Evolutionary conservation across 2,329 filamentous ascomycete species (phyloP), one percentile per base, ranked within the genome.

Genomic region (Elsinoe arachidis): DNA sequence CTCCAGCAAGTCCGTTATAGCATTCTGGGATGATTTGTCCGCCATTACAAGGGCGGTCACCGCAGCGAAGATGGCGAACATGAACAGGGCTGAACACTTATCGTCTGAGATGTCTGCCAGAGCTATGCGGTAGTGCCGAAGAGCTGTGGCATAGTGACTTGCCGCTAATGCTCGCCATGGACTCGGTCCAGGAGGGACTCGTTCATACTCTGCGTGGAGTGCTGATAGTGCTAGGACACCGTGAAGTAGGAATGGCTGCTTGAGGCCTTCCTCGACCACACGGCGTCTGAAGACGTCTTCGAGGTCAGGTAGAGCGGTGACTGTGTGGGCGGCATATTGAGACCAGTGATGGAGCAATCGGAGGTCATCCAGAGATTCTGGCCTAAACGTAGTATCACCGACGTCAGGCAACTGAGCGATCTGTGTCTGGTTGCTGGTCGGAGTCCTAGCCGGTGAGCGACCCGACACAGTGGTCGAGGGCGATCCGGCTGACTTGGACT

Each of bases 261-360:
- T 51, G 26, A 51, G 17, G 7, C 46, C 46, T 37, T 51, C 46
- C n/a, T 37, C 46, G 9, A 51, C 46, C 12, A 51, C 26, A 17
- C 26, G 26, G 12, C 17, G 3, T 6, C 26, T 2, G 26, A 51
- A 51, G 10, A 51, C 33, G 11, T 35, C 46, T 3, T 51, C 46
- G 4, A 51, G 46, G 15, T 51, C 46, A 4, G 26, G 15, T 9
- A 51, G 11, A 7, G 15, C 46, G 12, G 33, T 34, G 17, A 51
- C n/a, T 3, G 46, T 26, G 26, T 5, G 10, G 10, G 26, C 26
- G 3, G 33, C 46, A 21, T 51, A 15, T 9, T 30, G 46, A 17
- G 33, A 34, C 46, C 46, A 51, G 46, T 51, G 46, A n/a, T 51
- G 46, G 7, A 51, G 46, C 15, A 51, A 37, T 2, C 46, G 46